Evolutionary conservation across 768 basidiomycete species (phyloP).

Genomic region (Mycena capillaripes): DNA sequence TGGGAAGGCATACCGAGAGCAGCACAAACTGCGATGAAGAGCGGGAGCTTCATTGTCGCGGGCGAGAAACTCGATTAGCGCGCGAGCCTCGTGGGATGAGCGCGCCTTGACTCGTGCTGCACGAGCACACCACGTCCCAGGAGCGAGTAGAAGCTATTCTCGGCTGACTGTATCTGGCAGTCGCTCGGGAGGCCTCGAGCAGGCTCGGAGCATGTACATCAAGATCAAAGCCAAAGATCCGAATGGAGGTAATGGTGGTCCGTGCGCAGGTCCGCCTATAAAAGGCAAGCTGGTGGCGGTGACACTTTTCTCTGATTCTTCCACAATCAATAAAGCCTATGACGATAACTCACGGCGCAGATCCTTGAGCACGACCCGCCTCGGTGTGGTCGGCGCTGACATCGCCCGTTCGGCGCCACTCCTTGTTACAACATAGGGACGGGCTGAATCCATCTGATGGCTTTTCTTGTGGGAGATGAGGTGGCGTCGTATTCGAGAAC

Average conservation of each 20-base stretch:
- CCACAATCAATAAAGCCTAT: slow-evolving; percentile 63
- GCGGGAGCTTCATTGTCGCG: not conserved
- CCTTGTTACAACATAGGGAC: slow-evolving; percentile 76
- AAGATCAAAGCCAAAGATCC: not conserved
- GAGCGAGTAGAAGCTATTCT: no score
- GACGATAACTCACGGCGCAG: slow-evolving; percentile 71
- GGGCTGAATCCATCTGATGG: slow-evolving; percentile 69
- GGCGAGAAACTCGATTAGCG: not conserved
- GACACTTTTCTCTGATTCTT: slow-evolving; percentile 53
- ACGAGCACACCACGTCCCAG: no score
- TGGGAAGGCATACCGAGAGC: not conserved
- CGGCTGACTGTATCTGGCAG: no score
- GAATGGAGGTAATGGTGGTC: slow-evolving; percentile 13
- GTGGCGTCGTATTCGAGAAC: no score
- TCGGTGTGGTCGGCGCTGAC: slow-evolving; percentile 64
- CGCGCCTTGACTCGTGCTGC: not conserved
- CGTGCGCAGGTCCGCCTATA: slow-evolving; percentile 28
- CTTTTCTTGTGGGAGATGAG: slow-evolving; percentile 43
- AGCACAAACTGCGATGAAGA: not conserved
- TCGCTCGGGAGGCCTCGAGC: no score
- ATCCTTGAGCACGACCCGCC: slow-evolving; percentile 67
- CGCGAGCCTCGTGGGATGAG: slow-evolving; percentile 7
- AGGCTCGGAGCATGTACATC: no score
- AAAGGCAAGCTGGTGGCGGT: slow-evolving; percentile 1
- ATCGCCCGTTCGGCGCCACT: slow-evolving; percentile 76